Evolutionary conservation across 768 basidiomycete species (phyloP).

Genomic region (Boletus coccyginus): DNA sequence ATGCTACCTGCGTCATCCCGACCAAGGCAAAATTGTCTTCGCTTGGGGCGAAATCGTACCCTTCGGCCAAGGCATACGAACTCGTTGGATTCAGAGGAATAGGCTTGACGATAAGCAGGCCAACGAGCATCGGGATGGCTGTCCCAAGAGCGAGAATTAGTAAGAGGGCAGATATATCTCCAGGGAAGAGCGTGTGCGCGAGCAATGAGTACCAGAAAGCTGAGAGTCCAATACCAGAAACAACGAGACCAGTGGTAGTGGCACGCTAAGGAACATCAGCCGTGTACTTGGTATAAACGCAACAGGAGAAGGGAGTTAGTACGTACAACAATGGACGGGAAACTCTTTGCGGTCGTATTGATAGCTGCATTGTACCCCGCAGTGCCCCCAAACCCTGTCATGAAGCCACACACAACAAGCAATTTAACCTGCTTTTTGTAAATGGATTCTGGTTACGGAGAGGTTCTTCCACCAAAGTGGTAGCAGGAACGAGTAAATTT

Average conservation of each 20-base stretch:
- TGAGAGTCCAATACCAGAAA: constrained; percentile 88
- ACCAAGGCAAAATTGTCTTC: constrained; percentile 23
- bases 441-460: no score
- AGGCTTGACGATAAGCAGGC: constrained; percentile 64
- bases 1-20: constrained; percentile 12
- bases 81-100: constrained; percentile 54
- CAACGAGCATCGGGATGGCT: constrained; percentile 72
- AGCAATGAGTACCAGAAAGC: constrained; percentile 87
- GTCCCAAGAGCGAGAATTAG: constrained; percentile 77
- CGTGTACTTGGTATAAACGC: neutral
- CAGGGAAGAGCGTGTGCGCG: constrained; percentile 68
- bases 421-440: no score
- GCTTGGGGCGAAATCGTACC: constrained; percentile 17
- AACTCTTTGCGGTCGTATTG: constrained; percentile 82
- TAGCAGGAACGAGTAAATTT: no score
- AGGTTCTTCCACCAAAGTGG: no score
- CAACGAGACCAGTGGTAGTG: constrained; percentile 70
- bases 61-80: constrained; percentile 3
- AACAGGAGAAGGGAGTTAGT: neutral
- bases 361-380: constrained; percentile 65
- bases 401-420: constrained; percentile 60
- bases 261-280: constrained; percentile 53
- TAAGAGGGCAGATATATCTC: constrained; percentile 75
- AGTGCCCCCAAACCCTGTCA: constrained; percentile 78
- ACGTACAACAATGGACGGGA: constrained; percentile 67